phyloP scores from a whole-genome alignment of 129 eudicot species.

The Flaveria ramosissima region DNA sequence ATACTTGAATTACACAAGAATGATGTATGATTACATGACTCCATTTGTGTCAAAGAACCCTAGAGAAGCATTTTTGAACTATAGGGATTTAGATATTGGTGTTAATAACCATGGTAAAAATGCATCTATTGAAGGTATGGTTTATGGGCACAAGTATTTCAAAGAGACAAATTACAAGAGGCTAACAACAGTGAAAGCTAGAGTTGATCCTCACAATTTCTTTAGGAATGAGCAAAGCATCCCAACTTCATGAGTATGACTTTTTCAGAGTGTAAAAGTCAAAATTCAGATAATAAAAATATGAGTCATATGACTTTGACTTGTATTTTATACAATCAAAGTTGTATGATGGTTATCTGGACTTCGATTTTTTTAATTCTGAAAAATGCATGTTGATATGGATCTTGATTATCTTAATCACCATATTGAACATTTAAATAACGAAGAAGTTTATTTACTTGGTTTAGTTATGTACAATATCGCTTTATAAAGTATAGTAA shows the following conservation, averaged over 20 bases:
- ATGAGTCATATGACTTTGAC: background rate
- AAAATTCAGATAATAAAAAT: background rate
- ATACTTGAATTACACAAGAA: background rate
- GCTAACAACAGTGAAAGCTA: background rate
- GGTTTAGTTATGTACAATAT: too few species aligned
- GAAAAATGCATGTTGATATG: too few species aligned
- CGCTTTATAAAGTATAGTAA: too few species aligned
- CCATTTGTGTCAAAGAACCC: background rate
- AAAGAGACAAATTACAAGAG: slow-evolving; percentile 13
- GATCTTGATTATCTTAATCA: too few species aligned
- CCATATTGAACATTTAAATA: too few species aligned
- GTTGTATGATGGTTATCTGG: background rate
- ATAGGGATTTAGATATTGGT: slow-evolving; percentile 3
- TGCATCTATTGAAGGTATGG: background rate
- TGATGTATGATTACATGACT: background rate
- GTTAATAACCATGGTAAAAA: background rate
- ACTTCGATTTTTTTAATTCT: background rate
- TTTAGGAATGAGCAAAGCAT: background rate
- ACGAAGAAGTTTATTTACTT: too few species aligned
- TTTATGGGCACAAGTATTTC: slow-evolving; percentile 12
- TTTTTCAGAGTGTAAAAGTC: background rate
- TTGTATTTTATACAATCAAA: background rate
- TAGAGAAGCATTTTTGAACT: slow-evolving; percentile 6
- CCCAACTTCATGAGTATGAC: background rate
- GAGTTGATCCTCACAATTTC: slow-evolving; percentile 4